Evolutionary conservation across 805 yeast genomes (phyloP), one percentile per base, ranked within the genome.

Genomic region (Vanderwaltozyma tropicalis): DNA sequence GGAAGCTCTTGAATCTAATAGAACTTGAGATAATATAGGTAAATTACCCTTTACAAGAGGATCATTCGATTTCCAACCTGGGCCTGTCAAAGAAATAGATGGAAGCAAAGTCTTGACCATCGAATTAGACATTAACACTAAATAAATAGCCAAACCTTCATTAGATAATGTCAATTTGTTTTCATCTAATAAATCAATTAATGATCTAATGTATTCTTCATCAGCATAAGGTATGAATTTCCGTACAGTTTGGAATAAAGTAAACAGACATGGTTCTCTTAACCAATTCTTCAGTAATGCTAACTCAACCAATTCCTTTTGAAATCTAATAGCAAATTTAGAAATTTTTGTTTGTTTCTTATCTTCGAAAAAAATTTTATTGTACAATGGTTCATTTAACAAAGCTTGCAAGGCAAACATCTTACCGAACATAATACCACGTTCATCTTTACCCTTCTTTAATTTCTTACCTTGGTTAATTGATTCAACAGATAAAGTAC

Each of bases 361-460:
- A 6, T 61, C 46, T 13, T 52, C 45, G 7, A 74, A 44, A 11
- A 60, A 60, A 21, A 52, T 33, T 18, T 40, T 45, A 5, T 41
- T 36, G 33, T 56, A 58, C 8, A 72, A 50, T 2, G 68, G 64
- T 12, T 80, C 70, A 35, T 79, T 80, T 24, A 81, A 66, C 34
- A 88, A 52, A 1, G 83, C 73, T 56, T 88, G 94, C 16, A 85
- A 63, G 0, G 95, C 96, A 57, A 89, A 88, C 32, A 88, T 64
- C 50, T 76, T 71, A 5, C 96, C 97, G 63, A 89, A 87, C 14
- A 83, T 59, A 13, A 75, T 66, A 1, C 88, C 78, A 42, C 96
- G 69, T 54, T 81, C 84, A 49, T 85, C 94, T 51, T 79, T 82
- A 4, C 96, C 96, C 49, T 81, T 83, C 2, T 67, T 50, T 18